Evolutionary conservation across 2,329 filamentous ascomycete genomes (phyloP).

Genomic region (Sporothrix pseudoabietina): DNA sequence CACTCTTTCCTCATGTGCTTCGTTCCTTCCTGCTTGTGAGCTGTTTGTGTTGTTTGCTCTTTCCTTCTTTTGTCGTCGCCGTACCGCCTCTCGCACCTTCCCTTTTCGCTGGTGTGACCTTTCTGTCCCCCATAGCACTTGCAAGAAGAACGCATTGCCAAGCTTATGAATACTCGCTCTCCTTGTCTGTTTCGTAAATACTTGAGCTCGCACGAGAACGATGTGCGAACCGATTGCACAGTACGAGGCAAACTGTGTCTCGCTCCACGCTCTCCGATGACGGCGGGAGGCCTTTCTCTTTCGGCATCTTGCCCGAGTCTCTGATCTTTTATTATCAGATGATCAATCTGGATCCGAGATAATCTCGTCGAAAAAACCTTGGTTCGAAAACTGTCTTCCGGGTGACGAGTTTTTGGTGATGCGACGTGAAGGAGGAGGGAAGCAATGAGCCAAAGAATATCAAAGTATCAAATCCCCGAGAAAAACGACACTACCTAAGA

Average conservation of each 20-base stretch:
- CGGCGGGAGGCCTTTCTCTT: background rate
- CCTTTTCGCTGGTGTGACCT: background rate
- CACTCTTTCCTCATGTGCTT: background rate
- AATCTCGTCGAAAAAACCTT: constrained; percentile 2
- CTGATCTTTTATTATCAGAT: background rate
- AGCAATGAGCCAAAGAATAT: background rate
- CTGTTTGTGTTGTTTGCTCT: background rate
- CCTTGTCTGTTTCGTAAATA: background rate
- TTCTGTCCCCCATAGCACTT: background rate
- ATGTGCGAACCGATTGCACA: background rate
- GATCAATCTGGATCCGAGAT: constrained; percentile 1
- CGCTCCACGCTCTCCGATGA: background rate
- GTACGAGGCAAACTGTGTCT: background rate
- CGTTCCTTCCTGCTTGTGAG: background rate
- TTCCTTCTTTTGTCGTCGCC: background rate
- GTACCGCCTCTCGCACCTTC: background rate
- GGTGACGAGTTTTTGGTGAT: background rate
- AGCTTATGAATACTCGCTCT: background rate
- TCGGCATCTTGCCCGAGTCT: background rate
- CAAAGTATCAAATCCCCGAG: background rate
- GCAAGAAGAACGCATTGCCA: constrained; percentile 6
- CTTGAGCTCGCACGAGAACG: background rate
- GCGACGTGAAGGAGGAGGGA: background rate
- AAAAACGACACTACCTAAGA: background rate
- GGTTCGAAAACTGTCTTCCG: background rate